Evolutionary conservation across 495 filamentous ascomycete genomes (phyloP).

Genomic region (Xylaria acuta): DNA sequence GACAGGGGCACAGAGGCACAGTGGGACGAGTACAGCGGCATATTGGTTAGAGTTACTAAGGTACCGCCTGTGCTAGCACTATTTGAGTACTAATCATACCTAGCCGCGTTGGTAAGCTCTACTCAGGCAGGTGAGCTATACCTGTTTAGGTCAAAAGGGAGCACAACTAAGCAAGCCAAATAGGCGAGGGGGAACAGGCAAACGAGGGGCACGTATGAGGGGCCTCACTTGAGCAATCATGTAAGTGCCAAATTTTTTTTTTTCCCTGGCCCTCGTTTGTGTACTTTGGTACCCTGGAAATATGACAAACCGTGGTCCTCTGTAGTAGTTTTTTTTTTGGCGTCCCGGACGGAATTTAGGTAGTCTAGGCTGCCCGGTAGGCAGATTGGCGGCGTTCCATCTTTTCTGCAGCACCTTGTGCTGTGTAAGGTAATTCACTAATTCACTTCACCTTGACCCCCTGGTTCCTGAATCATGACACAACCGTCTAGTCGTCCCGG

Average conservation of each 20-base stretch:
- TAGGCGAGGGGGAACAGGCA: not conserved
- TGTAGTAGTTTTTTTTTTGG: not conserved
- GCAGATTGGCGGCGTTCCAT: not conserved
- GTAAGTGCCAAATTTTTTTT: slow-evolving; percentile 15
- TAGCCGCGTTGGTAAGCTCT: not conserved
- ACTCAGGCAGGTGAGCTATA: not conserved
- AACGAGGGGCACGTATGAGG: slow-evolving; percentile 10
- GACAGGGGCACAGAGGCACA: not conserved
- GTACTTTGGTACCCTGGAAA: not conserved
- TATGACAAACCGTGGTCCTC: not conserved
- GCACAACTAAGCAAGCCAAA: not conserved
- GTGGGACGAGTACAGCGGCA: not conserved
- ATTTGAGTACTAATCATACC: slow-evolving; percentile 1
- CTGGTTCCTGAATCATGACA: slow-evolving; percentile 23
- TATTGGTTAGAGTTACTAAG: not conserved
- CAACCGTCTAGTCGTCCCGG: slow-evolving; percentile 2
- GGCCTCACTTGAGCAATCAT: slow-evolving; percentile 8
- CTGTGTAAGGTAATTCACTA: not conserved
- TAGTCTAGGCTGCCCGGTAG: not conserved
- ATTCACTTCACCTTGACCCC: slow-evolving; percentile 4
- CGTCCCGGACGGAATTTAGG: not conserved
- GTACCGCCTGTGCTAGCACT: not conserved
- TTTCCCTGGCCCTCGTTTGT: slow-evolving; percentile 1
- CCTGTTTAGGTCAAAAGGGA: not conserved
- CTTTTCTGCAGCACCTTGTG: slow-evolving; percentile 1